phyloP scores from a whole-genome alignment of 257 asterid species.

The Capsicum rhomboideum region DNA sequence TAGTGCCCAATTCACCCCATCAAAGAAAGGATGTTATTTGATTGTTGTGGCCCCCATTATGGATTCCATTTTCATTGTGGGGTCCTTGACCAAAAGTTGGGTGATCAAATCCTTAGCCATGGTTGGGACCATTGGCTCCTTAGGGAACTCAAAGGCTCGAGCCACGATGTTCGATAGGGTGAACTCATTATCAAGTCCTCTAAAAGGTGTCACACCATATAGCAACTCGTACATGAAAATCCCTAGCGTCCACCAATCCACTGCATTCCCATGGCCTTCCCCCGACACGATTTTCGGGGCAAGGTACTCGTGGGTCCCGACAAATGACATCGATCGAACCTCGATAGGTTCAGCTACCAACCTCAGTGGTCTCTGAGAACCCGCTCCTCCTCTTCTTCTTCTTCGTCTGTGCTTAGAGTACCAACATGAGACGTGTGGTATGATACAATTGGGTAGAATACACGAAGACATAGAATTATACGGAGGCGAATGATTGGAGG shows the following conservation, averaged over 20 bases:
- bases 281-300: slow-evolving; percentile 72
- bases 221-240: slow-evolving; percentile 44
- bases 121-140: slow-evolving; percentile 38
- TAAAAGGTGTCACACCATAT: slow-evolving; percentile 62
- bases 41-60: slow-evolving; percentile 59
- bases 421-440: slow-evolving; percentile 29
- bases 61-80: slow-evolving; percentile 65
- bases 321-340: slow-evolving; percentile 64
- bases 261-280: slow-evolving; percentile 70
- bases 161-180: slow-evolving; percentile 63
- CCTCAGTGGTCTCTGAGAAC: slow-evolving; percentile 8
- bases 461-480: slow-evolving; percentile 27
- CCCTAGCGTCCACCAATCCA: slow-evolving; percentile 84
- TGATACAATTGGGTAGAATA: slow-evolving; percentile 36
- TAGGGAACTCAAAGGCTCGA: slow-evolving; percentile 52
- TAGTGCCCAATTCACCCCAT: slow-evolving; percentile 75
- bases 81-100: slow-evolving; percentile 47
- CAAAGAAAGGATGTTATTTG: slow-evolving; percentile 60
- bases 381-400: neutral
- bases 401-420: neutral
- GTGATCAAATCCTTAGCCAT: slow-evolving; percentile 49
- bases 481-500: neutral
- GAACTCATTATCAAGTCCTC: slow-evolving; percentile 44
- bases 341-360: slow-evolving; percentile 63
- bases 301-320: slow-evolving; percentile 70